Evolutionary conservation across 2,329 filamentous ascomycete species (phyloP).

Genomic region (Colletotrichum musae): DNA sequence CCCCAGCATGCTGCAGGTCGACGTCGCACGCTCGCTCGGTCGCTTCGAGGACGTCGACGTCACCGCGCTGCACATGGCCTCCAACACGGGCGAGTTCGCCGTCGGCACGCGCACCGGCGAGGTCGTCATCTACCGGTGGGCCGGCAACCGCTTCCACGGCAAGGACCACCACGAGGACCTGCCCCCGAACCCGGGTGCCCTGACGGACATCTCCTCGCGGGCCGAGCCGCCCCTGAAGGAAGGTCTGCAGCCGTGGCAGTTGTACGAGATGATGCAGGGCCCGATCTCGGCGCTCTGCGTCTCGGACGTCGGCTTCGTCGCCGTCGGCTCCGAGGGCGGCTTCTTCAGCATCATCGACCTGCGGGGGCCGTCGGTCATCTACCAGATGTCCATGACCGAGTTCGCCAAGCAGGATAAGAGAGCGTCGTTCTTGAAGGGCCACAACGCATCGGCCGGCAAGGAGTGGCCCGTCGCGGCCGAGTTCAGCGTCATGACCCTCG

Average conservation of each 20-base stretch:
- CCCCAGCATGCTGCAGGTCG: slow-evolving; percentile 83
- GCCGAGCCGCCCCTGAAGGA: slow-evolving; percentile 82
- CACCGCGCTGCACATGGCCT: slow-evolving; percentile 83
- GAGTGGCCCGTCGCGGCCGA: slow-evolving; percentile 89
- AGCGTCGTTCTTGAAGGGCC: slow-evolving; percentile 76
- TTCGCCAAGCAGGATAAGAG: slow-evolving; percentile 84
- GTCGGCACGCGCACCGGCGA: slow-evolving; percentile 89
- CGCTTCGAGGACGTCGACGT: slow-evolving; percentile 84
- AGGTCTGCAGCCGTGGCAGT: slow-evolving; percentile 82
- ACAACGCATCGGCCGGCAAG: slow-evolving; percentile 61
- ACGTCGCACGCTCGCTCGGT: slow-evolving; percentile 85
- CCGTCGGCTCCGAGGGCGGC: slow-evolving; percentile 87
- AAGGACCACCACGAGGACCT: slow-evolving; percentile 67
- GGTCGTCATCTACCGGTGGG: slow-evolving; percentile 89
- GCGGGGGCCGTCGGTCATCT: slow-evolving; percentile 88
- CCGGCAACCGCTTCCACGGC: slow-evolving; percentile 81
- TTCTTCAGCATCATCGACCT: slow-evolving; percentile 88
- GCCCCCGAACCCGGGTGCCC: slow-evolving; percentile 72
- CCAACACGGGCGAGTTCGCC: slow-evolving; percentile 86
- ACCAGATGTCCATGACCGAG: slow-evolving; percentile 79
- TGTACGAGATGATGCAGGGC: slow-evolving; percentile 89
- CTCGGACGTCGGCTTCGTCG: slow-evolving; percentile 94
- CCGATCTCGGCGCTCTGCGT: slow-evolving; percentile 84
- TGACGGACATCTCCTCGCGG: slow-evolving; percentile 82
- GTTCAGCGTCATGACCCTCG: slow-evolving; percentile 93